A percentile compares a stretch with the other conserved stretches of the same genome.
phyloP scores from a whole-genome alignment of 2,329 filamentous ascomycete species.

The Neocucurbitaria cava region DNA sequence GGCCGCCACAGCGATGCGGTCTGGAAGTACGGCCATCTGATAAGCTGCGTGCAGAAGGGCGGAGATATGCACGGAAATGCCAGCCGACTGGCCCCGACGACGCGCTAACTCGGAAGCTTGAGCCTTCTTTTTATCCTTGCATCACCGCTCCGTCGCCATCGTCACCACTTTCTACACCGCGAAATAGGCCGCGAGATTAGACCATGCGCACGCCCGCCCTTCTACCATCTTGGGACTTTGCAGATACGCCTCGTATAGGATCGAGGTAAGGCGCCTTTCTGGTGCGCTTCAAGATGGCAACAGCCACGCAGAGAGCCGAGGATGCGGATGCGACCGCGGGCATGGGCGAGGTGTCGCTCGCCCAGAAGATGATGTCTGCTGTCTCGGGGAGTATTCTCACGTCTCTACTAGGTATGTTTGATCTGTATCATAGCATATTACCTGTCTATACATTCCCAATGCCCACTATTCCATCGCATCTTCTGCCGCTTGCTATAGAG shows the following conservation, averaged over 20 bases:
- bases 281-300: slow-evolving; percentile 31
- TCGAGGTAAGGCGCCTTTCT: slow-evolving; percentile 38
- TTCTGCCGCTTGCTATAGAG: neutral
- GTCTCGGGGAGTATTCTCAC: slow-evolving; percentile 90
- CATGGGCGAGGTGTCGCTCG: slow-evolving; percentile 73
- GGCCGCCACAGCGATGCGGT: slow-evolving; percentile 8
- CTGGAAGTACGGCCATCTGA: slow-evolving; percentile 28
- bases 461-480: neutral
- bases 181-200: too few relatives aligned
- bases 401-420: slow-evolving; percentile 78
- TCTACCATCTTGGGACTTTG: slow-evolving; percentile 27
- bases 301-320: slow-evolving; percentile 43
- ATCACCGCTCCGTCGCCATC: slow-evolving; percentile 25
- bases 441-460: neutral
- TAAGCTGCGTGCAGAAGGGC: slow-evolving; percentile 19
- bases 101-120: slow-evolving; percentile 11
- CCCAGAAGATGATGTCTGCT: slow-evolving; percentile 94
- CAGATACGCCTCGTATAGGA: slow-evolving; percentile 31
- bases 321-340: slow-evolving; percentile 52
- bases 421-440: neutral
- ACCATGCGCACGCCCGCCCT: slow-evolving; percentile 40
- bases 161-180: slow-evolving; percentile 24
- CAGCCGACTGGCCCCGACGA: slow-evolving; percentile 9
- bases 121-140: slow-evolving; percentile 14
- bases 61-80: neutral